Evolutionary conservation across 2,329 filamentous ascomycete genomes (phyloP).

Genomic region (Aspergillus luchuensis): DNA sequence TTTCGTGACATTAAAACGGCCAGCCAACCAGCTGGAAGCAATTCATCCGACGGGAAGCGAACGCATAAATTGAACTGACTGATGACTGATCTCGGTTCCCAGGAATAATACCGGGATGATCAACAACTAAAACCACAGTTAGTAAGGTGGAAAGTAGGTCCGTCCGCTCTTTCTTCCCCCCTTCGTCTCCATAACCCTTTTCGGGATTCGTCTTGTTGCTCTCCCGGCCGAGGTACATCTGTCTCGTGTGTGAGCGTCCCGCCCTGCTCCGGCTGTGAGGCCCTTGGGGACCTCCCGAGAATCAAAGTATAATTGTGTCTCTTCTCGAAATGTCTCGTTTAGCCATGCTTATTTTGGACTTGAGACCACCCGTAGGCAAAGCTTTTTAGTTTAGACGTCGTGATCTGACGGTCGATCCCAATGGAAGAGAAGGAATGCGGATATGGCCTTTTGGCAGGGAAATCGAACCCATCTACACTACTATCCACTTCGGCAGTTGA

Average conservation of each 20-base stretch:
- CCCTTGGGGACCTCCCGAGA: slow-evolving; percentile 9
- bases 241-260: slow-evolving; percentile 17
- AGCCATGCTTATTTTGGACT: too few species aligned
- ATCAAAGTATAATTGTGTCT: not conserved
- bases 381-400: slow-evolving; percentile 5
- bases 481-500: slow-evolving; percentile 1
- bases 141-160: not conserved
- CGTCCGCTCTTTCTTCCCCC: not conserved
- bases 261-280: slow-evolving; percentile 14
- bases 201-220: slow-evolving; percentile 10
- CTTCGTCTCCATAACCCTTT: slow-evolving; percentile 23
- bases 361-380: not conserved
- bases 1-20: not conserved
- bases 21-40: not conserved
- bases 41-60: slow-evolving; percentile 8
- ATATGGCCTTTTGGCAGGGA: slow-evolving; percentile 5
- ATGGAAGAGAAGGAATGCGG: slow-evolving; percentile 14
- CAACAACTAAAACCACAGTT: slow-evolving; percentile 10
- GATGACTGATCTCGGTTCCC: not conserved
- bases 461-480: not conserved
- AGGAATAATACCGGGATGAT: slow-evolving; percentile 20
- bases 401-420: slow-evolving; percentile 23
- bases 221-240: slow-evolving; percentile 22
- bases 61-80: not conserved
- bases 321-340: not conserved